Conservation (phyloP, 129 eudicot species). For the Helianthus tuberosus region DNA sequence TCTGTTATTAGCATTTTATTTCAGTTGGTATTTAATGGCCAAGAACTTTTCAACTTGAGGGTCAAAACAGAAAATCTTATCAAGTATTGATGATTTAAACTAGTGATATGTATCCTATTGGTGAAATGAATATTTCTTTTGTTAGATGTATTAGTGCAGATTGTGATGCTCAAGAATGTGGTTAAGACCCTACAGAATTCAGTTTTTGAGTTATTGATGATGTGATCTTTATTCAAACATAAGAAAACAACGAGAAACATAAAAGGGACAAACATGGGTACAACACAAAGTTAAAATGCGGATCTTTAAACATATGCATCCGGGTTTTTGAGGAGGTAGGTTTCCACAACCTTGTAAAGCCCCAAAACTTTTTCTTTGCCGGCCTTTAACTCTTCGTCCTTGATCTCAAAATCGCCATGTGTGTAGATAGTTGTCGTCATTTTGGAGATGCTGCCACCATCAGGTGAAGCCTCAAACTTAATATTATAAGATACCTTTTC, state of each 20-base stretch:
- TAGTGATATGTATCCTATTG: too few relatives aligned
- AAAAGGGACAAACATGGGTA: not conserved
- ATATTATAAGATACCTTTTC: conserved; percentile 36
- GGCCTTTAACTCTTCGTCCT: conserved; percentile 38
- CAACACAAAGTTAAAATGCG: conserved; percentile 12
- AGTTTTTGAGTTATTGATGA: too few relatives aligned
- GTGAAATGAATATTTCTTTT: too few relatives aligned
- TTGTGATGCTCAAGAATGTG: too few relatives aligned
- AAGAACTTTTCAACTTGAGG: too few relatives aligned
- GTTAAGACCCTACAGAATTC: too few relatives aligned
- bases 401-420: conserved; percentile 32
- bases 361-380: conserved; percentile 41
- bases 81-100: too few relatives aligned
- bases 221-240: too few relatives aligned
- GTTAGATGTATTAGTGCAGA: too few relatives aligned
- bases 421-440: conserved; percentile 37
- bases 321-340: conserved; percentile 45
- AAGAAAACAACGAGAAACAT: not conserved
- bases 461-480: conserved; percentile 28
- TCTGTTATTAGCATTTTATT: too few relatives aligned
- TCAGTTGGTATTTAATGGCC: too few relatives aligned
- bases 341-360: conserved; percentile 51
- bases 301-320: conserved; percentile 31
- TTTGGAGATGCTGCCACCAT: conserved; percentile 38
- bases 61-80: too few relatives aligned